These are phyloP conservation scores for Psophocarpus tetragonolobus DNA, from an alignment of 306 rosid species.

Conservation along the genomic window DNA sequence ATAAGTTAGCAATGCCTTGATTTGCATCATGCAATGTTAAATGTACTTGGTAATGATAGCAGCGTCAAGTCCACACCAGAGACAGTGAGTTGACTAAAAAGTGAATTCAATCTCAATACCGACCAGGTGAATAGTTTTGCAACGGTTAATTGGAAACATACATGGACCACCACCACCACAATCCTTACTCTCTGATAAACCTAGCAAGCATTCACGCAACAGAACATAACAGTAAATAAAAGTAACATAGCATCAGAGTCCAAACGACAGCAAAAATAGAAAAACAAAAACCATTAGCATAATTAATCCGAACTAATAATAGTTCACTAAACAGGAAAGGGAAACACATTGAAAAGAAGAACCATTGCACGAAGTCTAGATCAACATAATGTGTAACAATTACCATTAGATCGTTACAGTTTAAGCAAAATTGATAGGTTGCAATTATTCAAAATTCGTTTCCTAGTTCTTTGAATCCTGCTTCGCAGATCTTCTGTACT, in stretches of 20 bases:
- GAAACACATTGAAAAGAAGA: neutral
- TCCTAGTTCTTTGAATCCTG: neutral
- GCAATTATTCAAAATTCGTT: neutral
- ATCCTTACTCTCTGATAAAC: constrained; percentile 48
- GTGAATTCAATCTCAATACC: constrained; percentile 29
- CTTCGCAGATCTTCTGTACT: neutral
- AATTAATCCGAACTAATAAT: neutral
- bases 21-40: constrained; percentile 16
- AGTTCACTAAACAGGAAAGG: neutral
- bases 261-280: neutral
- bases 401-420: neutral
- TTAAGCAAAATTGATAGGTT: neutral
- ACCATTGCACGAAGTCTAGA: neutral
- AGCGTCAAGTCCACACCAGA: constrained; percentile 18
- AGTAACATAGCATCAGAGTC: neutral
- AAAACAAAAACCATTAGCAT: neutral
- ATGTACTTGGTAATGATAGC: constrained; percentile 3
- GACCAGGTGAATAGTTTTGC: constrained; percentile 69
- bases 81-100: constrained; percentile 27
- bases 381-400: neutral
- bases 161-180: constrained; percentile 42
- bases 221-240: neutral
- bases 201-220: constrained; percentile 13
- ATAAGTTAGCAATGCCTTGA: constrained; percentile 24
- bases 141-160: constrained; percentile 53